phyloP scores from a whole-genome alignment of 495 filamentous ascomycete genomes.

The Immersiella caudata region DNA sequence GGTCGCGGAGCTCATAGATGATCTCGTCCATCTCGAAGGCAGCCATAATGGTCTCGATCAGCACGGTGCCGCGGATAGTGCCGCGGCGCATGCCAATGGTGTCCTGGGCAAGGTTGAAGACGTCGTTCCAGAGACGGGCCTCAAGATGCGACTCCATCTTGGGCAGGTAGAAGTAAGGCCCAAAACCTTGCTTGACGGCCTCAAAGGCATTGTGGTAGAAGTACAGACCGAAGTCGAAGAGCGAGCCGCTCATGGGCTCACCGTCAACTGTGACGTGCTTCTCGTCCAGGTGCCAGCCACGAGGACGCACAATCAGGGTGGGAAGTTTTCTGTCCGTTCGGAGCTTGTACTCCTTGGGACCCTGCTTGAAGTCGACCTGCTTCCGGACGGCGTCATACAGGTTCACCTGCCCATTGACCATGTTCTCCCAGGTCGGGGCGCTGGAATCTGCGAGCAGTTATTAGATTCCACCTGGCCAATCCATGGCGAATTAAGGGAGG shows the following conservation, averaged over 20 bases:
- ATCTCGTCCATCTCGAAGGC: conserved; percentile 99
- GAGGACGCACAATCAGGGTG: conserved; percentile 82
- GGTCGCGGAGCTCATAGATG: conserved; percentile 98
- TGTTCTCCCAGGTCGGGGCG: conserved; percentile 98
- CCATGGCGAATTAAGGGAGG: not conserved
- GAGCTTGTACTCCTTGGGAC: conserved; percentile 94
- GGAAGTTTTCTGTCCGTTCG: conserved; percentile 80
- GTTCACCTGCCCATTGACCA: conserved; percentile 98
- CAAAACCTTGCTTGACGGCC: conserved; percentile 77
- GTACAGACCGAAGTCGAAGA: conserved; percentile 99
- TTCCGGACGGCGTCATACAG: conserved; percentile 95
- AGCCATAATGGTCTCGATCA: conserved; percentile 97
- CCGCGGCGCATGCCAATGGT: conserved; percentile 85
- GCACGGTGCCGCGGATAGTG: conserved; percentile 91
- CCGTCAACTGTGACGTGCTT: conserved; percentile 97
- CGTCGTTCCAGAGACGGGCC: conserved; percentile 98
- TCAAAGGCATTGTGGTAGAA: conserved; percentile 99
- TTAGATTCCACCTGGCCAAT: not conserved
- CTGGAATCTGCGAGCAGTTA: conserved; percentile 70
- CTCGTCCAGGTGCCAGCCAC: conserved; percentile 96
- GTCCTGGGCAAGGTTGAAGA: conserved; percentile 96
- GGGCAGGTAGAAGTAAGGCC: conserved; percentile 98
- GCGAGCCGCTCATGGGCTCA: conserved; percentile 86
- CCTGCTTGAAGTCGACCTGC: conserved; percentile 95
- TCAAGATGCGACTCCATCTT: conserved; percentile 99